Percentiles rank a stretch among this genome's conserved stretches.
These are phyloP conservation scores for Schwanniomyces yamadae DNA, from an alignment of 805 yeast genomes.

Conservation along the genomic window DNA sequence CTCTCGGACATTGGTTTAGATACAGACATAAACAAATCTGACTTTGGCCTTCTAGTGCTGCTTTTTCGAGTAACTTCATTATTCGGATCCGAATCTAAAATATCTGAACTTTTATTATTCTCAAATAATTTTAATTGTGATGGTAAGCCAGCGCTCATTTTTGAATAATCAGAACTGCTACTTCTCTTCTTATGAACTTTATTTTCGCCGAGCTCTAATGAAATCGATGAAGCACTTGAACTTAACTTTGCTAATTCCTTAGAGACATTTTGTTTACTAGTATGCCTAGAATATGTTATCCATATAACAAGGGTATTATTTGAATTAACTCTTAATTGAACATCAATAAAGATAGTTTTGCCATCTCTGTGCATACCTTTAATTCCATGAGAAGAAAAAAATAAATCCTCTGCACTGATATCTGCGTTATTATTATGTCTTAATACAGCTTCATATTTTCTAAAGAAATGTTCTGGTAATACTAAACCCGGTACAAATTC, in stretches of 20 bases:
- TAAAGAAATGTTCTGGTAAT: constrained; percentile 86
- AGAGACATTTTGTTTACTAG: constrained; percentile 17
- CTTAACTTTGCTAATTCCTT: constrained; percentile 26
- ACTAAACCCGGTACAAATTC: constrained; percentile 63
- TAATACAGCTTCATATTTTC: constrained; percentile 58
- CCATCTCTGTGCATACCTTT: constrained; percentile 74
- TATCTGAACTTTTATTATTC: constrained; percentile 31
- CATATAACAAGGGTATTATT: constrained; percentile 64
- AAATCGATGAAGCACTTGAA: constrained; percentile 16
- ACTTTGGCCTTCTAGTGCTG: constrained; percentile 32
- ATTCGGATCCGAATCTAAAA: constrained; percentile 28
- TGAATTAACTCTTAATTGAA: constrained; percentile 73
- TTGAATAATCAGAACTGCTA: constrained; percentile 4
- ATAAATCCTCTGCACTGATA: constrained; percentile 41
- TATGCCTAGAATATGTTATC: constrained; percentile 76
- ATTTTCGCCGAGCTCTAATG: constrained; percentile 7
- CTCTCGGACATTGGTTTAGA: constrained; percentile 16
- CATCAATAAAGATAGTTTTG: constrained; percentile 60
- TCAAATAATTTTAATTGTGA: constrained; percentile 54
- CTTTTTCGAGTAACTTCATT: constrained; percentile 31
- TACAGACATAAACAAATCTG: constrained; percentile 1
- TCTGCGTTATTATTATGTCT: constrained; percentile 14
- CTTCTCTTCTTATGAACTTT: constrained; percentile 7
- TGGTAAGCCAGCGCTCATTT: constrained; percentile 36
- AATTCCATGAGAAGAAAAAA: constrained; percentile 64